Evolutionary conservation across 140 eudicot species (phyloP).

Genomic region (Ambrosia hybrid): DNA sequence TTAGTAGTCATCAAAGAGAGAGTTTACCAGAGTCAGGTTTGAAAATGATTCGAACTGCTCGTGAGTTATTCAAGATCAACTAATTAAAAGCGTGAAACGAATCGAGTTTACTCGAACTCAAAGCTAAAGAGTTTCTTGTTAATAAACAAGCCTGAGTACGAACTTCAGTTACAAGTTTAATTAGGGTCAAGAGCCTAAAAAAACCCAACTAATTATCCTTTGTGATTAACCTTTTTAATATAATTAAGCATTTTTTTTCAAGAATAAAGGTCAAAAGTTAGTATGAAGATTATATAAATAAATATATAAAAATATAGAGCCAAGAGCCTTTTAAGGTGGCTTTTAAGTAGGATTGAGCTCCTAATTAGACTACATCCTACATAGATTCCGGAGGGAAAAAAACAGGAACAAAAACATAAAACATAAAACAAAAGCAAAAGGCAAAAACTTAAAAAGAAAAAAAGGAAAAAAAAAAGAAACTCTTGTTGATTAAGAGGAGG

Average conservation of each 20-base stretch:
- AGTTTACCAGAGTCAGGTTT: too few species aligned
- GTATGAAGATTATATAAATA: background rate
- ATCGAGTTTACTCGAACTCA: background rate
- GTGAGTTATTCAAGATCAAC: background rate
- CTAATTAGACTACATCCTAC: slow-evolving; percentile 21
- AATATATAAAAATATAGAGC: background rate
- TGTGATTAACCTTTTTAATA: background rate
- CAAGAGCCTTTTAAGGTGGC: slow-evolving; percentile 3
- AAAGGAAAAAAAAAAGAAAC: background rate
- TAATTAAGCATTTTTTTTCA: background rate
- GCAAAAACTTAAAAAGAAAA: background rate
- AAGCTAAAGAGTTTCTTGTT: background rate
- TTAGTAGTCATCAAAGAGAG: background rate
- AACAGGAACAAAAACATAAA: background rate
- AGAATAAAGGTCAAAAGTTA: background rate
- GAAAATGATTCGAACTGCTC: background rate
- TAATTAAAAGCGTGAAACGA: too few species aligned
- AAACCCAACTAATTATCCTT: background rate
- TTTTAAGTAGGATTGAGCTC: slow-evolving; percentile 11
- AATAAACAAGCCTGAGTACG: too few species aligned
- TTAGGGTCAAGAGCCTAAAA: too few species aligned
- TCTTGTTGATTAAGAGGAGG: background rate
- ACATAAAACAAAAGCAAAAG: slow-evolving; percentile 17
- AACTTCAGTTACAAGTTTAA: too few species aligned
- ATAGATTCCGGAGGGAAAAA: slow-evolving; percentile 18